Base-by-base conservation (phyloP, 2,329 filamentous ascomycete species). In the Dactylellina leptospora region DNA sequence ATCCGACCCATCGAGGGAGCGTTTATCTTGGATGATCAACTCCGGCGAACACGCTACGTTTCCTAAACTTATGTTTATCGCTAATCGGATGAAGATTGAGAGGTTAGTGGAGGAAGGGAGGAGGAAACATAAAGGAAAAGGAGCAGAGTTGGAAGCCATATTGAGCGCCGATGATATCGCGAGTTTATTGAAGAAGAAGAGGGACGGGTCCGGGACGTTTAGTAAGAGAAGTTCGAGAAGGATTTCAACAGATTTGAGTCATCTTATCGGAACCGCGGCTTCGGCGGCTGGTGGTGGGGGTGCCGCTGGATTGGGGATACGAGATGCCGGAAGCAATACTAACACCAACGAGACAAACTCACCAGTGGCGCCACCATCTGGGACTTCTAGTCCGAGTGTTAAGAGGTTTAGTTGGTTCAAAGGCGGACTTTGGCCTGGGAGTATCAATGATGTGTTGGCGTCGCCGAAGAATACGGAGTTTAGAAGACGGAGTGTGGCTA, bases 41-140 rank as follows among this genome's bases (percentile, higher is more conserved):
- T 90, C 91, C 66, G 95, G 95, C 18, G 90, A 96, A 79, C 90
- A 95, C 79, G 92, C 90, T 74, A 87, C 90, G 0, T 99, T 96
- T 78, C 91, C 95, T 0, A 96, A 95, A 79, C 83, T 99, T 54
- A 91, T 95, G 78, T 99, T 97, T 78, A 87, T 97, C 69, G 86
- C 85, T 22, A 99, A 99, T 78, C 82, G 95, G 54, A 85, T 97
- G 75, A 91, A 91, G 77, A 83, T 97, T 6, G 95, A 99, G 81
- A 84, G 88, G 53, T 78, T 86, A 51, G 83, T 89, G n/a, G 86
- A 89, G 76, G 79, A 81, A 72, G 87, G 86, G 0, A 80, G 87
- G 16, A 79, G 81, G 53, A 84, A 85, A 77, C 86, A 85, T 33
- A 85, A 63, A 79, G 81, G 1, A 81, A 81, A 74, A 77, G 81